A percentile compares a stretch with the other conserved stretches of the same genome.
Evolutionary conservation across 1,139 yeast genomes (phyloP).

Genomic region (Hyphopichia fennica): DNA sequence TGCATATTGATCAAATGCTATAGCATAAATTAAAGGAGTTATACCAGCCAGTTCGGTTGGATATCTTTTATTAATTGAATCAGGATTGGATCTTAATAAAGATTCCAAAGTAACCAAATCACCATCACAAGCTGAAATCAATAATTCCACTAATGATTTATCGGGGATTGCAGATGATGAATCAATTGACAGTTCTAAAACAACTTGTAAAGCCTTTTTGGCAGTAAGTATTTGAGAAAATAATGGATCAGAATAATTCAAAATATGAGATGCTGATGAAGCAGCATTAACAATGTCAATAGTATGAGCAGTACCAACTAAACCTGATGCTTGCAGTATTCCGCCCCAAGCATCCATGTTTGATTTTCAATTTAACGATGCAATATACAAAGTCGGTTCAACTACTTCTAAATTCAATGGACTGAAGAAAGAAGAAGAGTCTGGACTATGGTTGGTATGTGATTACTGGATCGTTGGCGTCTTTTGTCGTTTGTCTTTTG

Average conservation of each 20-base stretch:
- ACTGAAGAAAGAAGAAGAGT: no score
- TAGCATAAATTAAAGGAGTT: constrained; percentile 52
- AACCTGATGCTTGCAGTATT: neutral
- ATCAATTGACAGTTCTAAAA: constrained; percentile 13
- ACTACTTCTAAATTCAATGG: no score
- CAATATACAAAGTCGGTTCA: no score
- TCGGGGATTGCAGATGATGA: constrained; percentile 4
- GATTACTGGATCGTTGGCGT: no score
- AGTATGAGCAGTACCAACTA: neutral
- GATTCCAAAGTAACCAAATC: constrained; percentile 47
- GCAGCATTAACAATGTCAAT: neutral
- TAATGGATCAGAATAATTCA: constrained; percentile 36
- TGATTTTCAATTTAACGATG: no score
- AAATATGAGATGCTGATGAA: constrained; percentile 4
- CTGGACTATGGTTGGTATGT: no score
- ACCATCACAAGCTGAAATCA: constrained; percentile 53
- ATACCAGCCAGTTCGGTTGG: constrained; percentile 45
- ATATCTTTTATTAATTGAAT: constrained; percentile 26
- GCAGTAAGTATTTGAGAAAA: constrained; percentile 46
- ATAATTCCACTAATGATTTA: constrained; percentile 26
- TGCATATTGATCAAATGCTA: constrained; percentile 47
- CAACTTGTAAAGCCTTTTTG: constrained; percentile 40
- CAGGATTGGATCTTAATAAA: constrained; percentile 28
- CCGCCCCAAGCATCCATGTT: constrained; percentile 4
- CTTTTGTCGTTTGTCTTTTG: no score